Evolutionary conservation across 371 early-diverging fungal genomes (phyloP).

Genomic region (Phascolomyces articulosus): DNA sequence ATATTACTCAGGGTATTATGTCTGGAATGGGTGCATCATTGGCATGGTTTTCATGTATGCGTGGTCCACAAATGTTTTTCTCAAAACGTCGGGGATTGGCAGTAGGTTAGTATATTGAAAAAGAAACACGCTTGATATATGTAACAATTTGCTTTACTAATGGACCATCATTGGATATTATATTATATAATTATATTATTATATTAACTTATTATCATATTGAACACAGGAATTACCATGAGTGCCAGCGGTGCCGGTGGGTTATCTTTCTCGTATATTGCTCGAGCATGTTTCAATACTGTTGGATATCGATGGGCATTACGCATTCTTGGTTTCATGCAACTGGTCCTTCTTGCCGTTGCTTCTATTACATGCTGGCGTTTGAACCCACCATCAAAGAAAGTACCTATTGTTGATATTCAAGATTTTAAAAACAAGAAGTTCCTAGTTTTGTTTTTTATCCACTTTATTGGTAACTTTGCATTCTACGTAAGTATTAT

Average conservation of each 20-base stretch:
- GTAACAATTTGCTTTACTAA: slow-evolving; percentile 66
- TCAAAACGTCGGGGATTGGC: slow-evolving; percentile 20
- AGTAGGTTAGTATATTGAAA: not conserved
- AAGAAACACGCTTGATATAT: not conserved
- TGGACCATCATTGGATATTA: slow-evolving; percentile 64
- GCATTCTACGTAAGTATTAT: slow-evolving; percentile 25
- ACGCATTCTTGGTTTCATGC: slow-evolving; percentile 50
- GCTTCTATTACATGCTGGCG: slow-evolving; percentile 7
- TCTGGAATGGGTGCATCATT: slow-evolving; percentile 18
- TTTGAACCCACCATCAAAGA: slow-evolving; percentile 17
- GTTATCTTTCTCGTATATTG: slow-evolving; percentile 57
- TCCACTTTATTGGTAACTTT: slow-evolving; percentile 39
- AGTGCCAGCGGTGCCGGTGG: slow-evolving; percentile 77
- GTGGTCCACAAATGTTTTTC: slow-evolving; percentile 15
- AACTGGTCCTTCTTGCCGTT: slow-evolving; percentile 28
- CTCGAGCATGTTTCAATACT: slow-evolving; percentile 47
- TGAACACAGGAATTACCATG: slow-evolving; percentile 15
- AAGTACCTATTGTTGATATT: slow-evolving; percentile 36
- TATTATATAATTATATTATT: too few species aligned
- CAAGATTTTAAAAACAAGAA: slow-evolving; percentile 26
- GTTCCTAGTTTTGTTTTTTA: slow-evolving; percentile 21
- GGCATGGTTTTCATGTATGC: slow-evolving; percentile 15
- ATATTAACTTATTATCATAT: too few species aligned
- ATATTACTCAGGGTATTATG: slow-evolving; percentile 25
- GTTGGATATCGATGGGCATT: slow-evolving; percentile 69